Base-by-base conservation (phyloP, 1,284 basidiomycete species). In the Abortiporus biennis region DNA sequence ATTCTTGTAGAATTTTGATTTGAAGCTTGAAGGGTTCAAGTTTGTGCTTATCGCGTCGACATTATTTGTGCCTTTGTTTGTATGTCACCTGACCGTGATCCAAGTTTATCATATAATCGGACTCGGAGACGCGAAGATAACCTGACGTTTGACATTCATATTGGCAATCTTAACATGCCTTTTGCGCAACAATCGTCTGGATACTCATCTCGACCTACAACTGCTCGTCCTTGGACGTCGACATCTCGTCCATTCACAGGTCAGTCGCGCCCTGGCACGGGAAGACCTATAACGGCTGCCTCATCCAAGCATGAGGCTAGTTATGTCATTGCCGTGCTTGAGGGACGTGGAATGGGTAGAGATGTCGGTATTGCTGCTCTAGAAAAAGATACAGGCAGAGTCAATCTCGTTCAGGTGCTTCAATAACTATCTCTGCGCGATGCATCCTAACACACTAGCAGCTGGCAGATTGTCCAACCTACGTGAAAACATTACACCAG, bases 281-380 rank as follows among this genome's bases (percentile, higher is more conserved):
- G 63, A 3, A 72, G 80, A 27, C 81, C 80, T 12, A 71, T 73
- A 42, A 86, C 84, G 2, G 68, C 77, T 6, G 71, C 67, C 4
- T 83, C 82, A 2, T 68, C 69, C 8, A 65, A 69, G 32, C 67
- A 72, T 41, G 81, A 86, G 48, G 69, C 67, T 0, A 80, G 63
- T 44, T 78, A 78, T 56, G 63, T 85, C 3, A 67, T 87, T 27
- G 80, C 86, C 4, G 59, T 89, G 15, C 62, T 88, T 11, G 85
- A 89, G 61, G 81, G 85, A 6, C 69, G 85, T 27, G 85, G 87
- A 2, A 68, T 84, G 17, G 81, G 83, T 0, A 70, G 84, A 30
- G 91, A 94, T 61, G 78, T 93, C 2, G 92, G 92, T 3, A 78
- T 94, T 27, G 90, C 90, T 1, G 85, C 85, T 0, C 68, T 92